Percentiles rank a stretch among this genome's conserved stretches.
Conservation (phyloP, 2,329 filamentous ascomycete genomes). For the Rutstroemia sp. region DNA sequence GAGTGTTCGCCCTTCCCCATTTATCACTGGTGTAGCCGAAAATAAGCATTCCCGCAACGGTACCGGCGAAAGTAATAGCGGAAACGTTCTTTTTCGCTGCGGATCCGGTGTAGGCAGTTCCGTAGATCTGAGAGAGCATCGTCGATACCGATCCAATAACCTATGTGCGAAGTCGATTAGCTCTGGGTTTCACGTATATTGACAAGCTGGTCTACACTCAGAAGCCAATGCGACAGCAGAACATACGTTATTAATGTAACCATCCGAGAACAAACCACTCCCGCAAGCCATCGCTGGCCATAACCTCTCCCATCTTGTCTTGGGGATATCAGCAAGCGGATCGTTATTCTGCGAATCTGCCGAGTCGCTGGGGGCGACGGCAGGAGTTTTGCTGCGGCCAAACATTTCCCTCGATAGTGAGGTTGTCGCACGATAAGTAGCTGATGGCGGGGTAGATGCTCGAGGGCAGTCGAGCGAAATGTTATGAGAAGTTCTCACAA, state of each 20-base stretch:
- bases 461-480: neutral
- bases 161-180: constrained; percentile 25
- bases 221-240: neutral
- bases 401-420: constrained; percentile 9
- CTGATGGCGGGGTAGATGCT: neutral
- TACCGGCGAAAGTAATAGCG: constrained; percentile 80
- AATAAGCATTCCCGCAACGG: constrained; percentile 70
- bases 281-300: constrained; percentile 76
- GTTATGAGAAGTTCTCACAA: neutral
- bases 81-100: constrained; percentile 66
- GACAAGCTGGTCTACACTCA: neutral
- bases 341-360: constrained; percentile 10
- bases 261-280: constrained; percentile 84
- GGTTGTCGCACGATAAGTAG: no score
- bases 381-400: constrained; percentile 10
- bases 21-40: constrained; percentile 80
- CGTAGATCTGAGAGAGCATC: constrained; percentile 62
- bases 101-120: constrained; percentile 58
- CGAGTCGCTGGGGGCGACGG: constrained; percentile 2
- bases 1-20: constrained; percentile 75
- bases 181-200: neutral
- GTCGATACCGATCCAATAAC: constrained; percentile 86
- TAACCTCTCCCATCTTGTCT: constrained; percentile 22
- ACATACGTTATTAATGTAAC: constrained; percentile 78
- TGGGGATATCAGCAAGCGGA: constrained; percentile 16